Evolutionary conservation across 805 yeast species (phyloP).

Genomic region (Yamadazyma takamatsuzukensis): DNA sequence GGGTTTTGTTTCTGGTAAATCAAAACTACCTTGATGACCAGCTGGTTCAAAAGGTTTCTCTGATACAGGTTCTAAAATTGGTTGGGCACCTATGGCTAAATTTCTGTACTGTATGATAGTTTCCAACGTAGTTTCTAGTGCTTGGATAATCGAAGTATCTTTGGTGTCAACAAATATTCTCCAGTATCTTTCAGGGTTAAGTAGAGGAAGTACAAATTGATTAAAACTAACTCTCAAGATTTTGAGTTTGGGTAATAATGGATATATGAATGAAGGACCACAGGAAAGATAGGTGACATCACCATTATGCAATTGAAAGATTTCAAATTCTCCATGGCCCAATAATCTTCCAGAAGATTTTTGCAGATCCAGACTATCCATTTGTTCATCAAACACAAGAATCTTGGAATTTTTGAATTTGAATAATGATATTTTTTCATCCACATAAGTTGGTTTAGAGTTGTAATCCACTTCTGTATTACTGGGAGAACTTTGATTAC

Average conservation of each 20-base stretch:
- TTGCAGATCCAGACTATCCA: conserved; percentile 10
- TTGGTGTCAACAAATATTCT: conserved; percentile 38
- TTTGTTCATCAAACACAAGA: conserved; percentile 33
- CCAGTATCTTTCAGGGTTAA: conserved; percentile 79
- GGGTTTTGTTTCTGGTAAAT: conserved; percentile 1
- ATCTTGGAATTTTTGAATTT: conserved; percentile 28
- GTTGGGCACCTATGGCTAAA: conserved; percentile 9
- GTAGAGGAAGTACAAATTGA: conserved; percentile 59
- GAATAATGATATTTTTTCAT: conserved; percentile 35
- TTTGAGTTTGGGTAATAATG: conserved; percentile 63
- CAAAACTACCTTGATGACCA: conserved; percentile 1
- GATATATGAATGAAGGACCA: conserved; percentile 66
- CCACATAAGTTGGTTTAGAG: conserved; percentile 17
- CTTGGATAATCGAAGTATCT: conserved; percentile 21
- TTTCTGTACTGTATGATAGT: conserved; percentile 41
- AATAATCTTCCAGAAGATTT: conserved; percentile 43
- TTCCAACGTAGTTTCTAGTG: conserved; percentile 36
- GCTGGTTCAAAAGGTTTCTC: not conserved
- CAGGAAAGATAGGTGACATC: conserved; percentile 61
- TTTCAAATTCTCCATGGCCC: conserved; percentile 57
- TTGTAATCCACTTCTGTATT: conserved; percentile 2
- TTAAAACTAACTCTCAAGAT: conserved; percentile 47
- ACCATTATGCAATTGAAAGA: conserved; percentile 56
- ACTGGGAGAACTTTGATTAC: not conserved
- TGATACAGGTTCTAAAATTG: conserved; percentile 9